Conservation (phyloP, 768 basidiomycete species). For the Cystofilobasidium macerans region DNA sequence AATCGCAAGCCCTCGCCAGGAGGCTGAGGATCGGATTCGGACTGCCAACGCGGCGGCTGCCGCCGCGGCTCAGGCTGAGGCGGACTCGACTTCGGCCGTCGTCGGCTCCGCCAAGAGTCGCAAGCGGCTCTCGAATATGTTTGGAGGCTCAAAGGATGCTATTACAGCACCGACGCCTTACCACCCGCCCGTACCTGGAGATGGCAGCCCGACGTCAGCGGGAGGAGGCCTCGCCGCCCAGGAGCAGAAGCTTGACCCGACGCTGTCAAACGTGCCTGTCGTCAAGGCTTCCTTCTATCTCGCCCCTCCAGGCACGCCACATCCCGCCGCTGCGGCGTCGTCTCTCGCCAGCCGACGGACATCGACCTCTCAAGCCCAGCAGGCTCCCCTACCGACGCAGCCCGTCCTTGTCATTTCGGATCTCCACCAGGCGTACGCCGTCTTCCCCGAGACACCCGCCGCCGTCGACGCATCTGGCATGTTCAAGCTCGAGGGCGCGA, state of each 20-base stretch:
- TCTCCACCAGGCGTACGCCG: conserved; percentile 77
- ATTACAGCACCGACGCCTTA: background rate
- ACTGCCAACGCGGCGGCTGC: background rate
- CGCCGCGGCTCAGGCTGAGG: background rate
- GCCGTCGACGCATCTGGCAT: conserved; percentile 77
- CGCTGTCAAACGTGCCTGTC: background rate
- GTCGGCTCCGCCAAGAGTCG: background rate
- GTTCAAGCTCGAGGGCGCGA: conserved; percentile 78
- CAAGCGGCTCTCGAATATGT: background rate
- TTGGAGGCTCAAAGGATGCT: background rate
- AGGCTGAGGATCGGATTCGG: conserved; percentile 1
- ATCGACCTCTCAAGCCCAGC: background rate
- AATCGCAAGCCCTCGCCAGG: background rate
- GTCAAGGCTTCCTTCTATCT: conserved; percentile 1
- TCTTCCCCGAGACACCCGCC: conserved; percentile 91
- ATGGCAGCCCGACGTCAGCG: background rate
- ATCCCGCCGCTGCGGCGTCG: background rate
- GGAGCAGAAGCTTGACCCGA: background rate
- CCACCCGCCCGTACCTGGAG: background rate
- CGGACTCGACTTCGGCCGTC: background rate
- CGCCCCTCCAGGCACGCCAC: background rate
- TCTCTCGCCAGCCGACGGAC: background rate
- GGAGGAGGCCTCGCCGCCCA: background rate
- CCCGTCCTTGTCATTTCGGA: conserved; percentile 57
- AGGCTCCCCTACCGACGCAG: conserved; percentile 33